A percentile compares a stretch with the other conserved stretches of the same genome.
These are phyloP conservation scores for Fusarium luffae DNA, from an alignment of 2,329 filamentous ascomycete species.

Conservation along the genomic window DNA sequence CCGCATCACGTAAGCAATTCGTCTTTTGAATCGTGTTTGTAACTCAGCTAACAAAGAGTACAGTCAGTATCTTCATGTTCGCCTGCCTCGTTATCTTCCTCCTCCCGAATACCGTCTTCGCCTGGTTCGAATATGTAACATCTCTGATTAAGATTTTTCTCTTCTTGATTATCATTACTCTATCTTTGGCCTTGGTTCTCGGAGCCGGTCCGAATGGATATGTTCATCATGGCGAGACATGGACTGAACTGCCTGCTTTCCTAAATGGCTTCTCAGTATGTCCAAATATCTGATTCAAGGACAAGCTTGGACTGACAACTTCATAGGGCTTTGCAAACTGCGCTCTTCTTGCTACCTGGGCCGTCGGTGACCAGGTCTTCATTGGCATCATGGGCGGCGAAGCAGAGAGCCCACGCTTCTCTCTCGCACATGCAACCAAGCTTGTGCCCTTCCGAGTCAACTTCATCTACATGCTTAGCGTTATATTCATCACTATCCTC, in stretches of 20 bases:
- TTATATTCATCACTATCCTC: constrained; percentile 34
- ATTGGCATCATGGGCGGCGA: constrained; percentile 41
- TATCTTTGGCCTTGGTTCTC: constrained; percentile 20
- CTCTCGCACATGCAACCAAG: constrained; percentile 34
- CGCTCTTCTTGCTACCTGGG: constrained; percentile 35
- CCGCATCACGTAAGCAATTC: constrained; percentile 5
- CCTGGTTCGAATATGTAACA: constrained; percentile 32
- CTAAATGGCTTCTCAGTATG: constrained; percentile 30
- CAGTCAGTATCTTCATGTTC: constrained; percentile 24
- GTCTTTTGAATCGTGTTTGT: neutral
- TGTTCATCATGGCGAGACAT: constrained; percentile 28
- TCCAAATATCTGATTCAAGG: too few relatives aligned
- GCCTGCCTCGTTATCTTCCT: constrained; percentile 31
- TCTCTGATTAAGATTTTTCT: constrained; percentile 32
- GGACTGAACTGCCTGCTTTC: constrained; percentile 20
- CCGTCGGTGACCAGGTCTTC: constrained; percentile 40
- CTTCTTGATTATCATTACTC: constrained; percentile 28
- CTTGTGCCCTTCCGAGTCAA: constrained; percentile 36
- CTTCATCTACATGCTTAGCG: constrained; percentile 37
- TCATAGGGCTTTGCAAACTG: constrained; percentile 34
- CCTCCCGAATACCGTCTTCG: constrained; percentile 29
- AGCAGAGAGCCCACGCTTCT: constrained; percentile 33
- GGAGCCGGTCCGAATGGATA: constrained; percentile 28
- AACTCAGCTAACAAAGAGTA: neutral
- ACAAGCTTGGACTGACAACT: neutral